Base-by-base conservation (phyloP, 2,329 filamentous ascomycete genomes). In the Sarocladiaceae sp. region DNA sequence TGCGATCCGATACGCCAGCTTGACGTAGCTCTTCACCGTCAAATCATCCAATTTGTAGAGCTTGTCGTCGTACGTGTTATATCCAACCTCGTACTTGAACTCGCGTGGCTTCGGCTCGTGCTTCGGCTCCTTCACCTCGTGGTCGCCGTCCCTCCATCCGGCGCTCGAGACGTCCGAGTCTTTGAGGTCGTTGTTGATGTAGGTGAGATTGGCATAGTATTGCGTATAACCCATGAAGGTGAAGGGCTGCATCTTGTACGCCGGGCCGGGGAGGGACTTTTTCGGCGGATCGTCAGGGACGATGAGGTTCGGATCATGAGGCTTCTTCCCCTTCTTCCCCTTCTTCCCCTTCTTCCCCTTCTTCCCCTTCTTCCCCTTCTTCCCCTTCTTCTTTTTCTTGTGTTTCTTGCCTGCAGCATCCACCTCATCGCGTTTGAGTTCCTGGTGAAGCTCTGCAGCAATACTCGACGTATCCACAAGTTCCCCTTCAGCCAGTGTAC, bases 141-240 rank as follows among this genome's bases (percentile, higher is more conserved):
- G 76, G 54, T 80, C 82, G 44, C 82, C 82, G 47, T 80, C 68
- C 27, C 78, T 76, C 80, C 83, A 85, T 49, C 70, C 72, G 6
- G 63, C 61, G n/a, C 59, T 50, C 9, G 51, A 50, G 10, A 51
- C 46, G 12, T 54, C 46, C 6, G 60, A 62, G 9, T 61, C 56
- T 15, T 52, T 27, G 54, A 81, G 73, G 48, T 85, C 78, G 54
- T 89, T 86, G 65, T 97, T 94, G 64, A 95, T 83, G 47, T 79
- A 68, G 0, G 91, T 97, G n/a, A 98, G 68, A 61, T 98, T 98
- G 48, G 91, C 89, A 62, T 81, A 96, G 63, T 94, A 96, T 57
- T 98, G 93, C 3, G 81, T 88, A 62, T 88, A 96, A 4, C 87
- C 81, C 3, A 84, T 73, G 49, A 90, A 71, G 0, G 88, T 86